Evolutionary conservation across 2,329 filamentous ascomycete genomes (phyloP), one percentile per base, ranked within the genome.

Genomic region (Ceratocystis colombiana): DNA sequence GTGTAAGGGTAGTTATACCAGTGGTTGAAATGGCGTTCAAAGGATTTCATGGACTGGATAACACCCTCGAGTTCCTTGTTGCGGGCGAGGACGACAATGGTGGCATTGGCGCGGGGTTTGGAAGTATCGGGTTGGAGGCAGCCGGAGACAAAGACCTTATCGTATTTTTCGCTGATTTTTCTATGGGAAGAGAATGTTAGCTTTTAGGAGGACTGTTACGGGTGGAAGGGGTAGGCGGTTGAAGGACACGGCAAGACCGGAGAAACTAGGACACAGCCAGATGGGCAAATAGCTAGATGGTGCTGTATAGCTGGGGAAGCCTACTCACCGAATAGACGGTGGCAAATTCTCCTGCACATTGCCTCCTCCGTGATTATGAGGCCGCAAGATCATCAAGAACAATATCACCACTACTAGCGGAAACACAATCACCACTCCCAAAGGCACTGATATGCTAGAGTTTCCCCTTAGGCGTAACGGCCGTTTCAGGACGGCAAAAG

Each of bases 1-100:
- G 97, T 93, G 74, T 97, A 99, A 30, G 94, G 94, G 75, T 99
- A 99, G 76, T 97, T 86, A 75, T 91, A 99, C 92, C 93, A 99
- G 71, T 92, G 85, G 78, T 99, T 99, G 84, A 99, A 99, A 77
- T 99, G 94, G 71, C 94, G 85, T 79, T 99, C 94, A 71, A 99
- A 92, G 55, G 93, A 97, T 79, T 96, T 96, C 75, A 99, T 84
- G 8, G 94, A 97, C 76, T 97, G 90, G 70, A 99, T 85, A 48
- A 99, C 94, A 68, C 94, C 94, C 0, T 96, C 92, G 70, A 99
- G 76, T 78, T 99, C 94, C 80, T 96, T 95, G 75, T 99, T 97
- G 72, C 94, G 82, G 65, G 94, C 94, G 68, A 99, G 82, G 48
- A 99, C 91, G 69, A 99, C 94, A 73, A 99, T 96, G 30, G 90